A percentile compares a stretch with the other conserved stretches of the same genome.
Evolutionary conservation across 257 asterid genomes (phyloP).

Genomic region (Voacanga thouarsii): DNA sequence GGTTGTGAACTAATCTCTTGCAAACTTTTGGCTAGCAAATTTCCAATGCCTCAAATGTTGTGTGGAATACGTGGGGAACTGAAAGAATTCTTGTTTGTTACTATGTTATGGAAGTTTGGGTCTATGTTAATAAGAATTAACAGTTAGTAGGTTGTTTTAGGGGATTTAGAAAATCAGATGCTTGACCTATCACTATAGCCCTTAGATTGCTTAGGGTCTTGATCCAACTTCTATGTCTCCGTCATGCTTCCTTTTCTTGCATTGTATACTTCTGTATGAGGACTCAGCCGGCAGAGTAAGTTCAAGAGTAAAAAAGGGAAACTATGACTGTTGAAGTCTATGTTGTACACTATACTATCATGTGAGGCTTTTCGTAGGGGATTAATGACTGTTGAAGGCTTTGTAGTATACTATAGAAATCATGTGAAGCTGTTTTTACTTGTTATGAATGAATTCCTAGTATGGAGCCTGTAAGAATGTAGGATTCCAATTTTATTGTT

Average conservation of each 20-base stretch:
- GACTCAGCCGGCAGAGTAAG: neutral
- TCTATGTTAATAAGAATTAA: neutral
- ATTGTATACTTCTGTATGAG: neutral
- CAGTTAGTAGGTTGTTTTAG: neutral
- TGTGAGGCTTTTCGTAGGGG: no score
- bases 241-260: neutral
- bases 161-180: conserved; percentile 2
- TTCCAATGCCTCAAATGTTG: neutral
- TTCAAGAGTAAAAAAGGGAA: neutral
- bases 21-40: conserved; percentile 1
- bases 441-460: neutral
- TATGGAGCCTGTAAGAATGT: neutral
- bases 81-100: neutral
- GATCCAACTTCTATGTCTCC: neutral
- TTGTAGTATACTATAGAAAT: neutral
- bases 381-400: no score
- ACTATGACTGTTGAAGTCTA: neutral
- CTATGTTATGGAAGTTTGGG: neutral
- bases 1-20: neutral
- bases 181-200: neutral
- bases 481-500: no score
- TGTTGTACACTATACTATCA: no score
- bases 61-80: neutral
- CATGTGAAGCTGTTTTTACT: neutral
- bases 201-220: neutral